Percentiles rank a stretch among this genome's conserved stretches.
phyloP scores from a whole-genome alignment of 176 grass and related monocot species.

The bread wheat (Triticum aestivum) region DNA sequence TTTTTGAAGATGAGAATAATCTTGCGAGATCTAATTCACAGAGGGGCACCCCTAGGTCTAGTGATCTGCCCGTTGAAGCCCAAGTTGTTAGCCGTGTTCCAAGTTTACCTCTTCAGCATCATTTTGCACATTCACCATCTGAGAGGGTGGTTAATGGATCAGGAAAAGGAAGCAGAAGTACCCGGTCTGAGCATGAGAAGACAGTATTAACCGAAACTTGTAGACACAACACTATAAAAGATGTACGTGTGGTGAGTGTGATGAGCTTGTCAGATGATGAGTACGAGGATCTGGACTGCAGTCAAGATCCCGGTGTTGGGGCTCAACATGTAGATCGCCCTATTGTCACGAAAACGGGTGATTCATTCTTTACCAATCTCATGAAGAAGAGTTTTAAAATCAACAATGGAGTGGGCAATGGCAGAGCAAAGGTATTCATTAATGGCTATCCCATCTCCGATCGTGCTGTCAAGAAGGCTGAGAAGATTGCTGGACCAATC shows the following conservation, averaged over 20 bases:
- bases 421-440: constrained; percentile 67
- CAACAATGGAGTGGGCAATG: constrained; percentile 39
- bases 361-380: constrained; percentile 87
- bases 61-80: constrained; percentile 43
- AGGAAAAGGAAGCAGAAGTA: constrained; percentile 80
- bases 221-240: constrained; percentile 79
- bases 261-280: constrained; percentile 78
- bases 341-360: constrained; percentile 44
- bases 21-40: constrained; percentile 51
- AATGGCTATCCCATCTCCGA: constrained; percentile 81
- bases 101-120: constrained; percentile 74
- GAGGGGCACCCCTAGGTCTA: constrained; percentile 45
- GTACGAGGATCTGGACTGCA: constrained; percentile 51
- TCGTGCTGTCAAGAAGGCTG: constrained; percentile 76
- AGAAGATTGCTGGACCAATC: constrained; percentile 84
- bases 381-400: constrained; percentile 92
- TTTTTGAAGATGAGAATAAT: constrained; percentile 59
- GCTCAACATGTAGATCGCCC: constrained; percentile 34
- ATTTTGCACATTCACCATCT: constrained; percentile 59
- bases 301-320: constrained; percentile 53
- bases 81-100: constrained; percentile 57
- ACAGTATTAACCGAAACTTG: constrained; percentile 66
- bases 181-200: constrained; percentile 89
- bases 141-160: constrained; percentile 54
- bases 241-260: constrained; percentile 70